Base-by-base conservation (phyloP, 1,139 yeast species). In the Nematodospora anomalae region DNA sequence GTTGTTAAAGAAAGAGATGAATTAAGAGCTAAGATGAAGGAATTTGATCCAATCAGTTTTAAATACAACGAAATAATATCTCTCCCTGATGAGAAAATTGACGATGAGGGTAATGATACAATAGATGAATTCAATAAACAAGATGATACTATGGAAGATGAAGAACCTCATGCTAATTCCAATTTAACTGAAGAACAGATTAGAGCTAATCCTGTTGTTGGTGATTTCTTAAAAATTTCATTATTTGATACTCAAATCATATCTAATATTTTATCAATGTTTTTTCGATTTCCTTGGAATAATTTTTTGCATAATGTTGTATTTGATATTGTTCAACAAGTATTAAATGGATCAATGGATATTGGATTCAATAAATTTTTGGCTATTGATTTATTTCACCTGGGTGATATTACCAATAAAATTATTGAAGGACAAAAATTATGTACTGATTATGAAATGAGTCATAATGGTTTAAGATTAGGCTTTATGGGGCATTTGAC, bases 401-500 rank as follows among this genome's bases (percentile, higher is more conserved):
- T 80, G 47, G 94, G 90, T 28, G 73, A 80, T 34, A 83, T 94
- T 40, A 86, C 92, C 16, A 77, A 80, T 50, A 74, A 83, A 37
- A 89, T 92, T 38, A 78, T 90, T 37, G 79, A 82, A 41, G 97
- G 97, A 6, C 96, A 92, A 58, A 67, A 72, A 46, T 70, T 76
- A 42, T 89, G 96, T 49, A 78, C 79, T 39, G 79, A 79, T 38
- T 85, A 85, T 57, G 85, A 80, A 55, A 65, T 61, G 34, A 66
- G 69, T 37, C 62, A 71, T 41, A 78, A 80, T 38, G 84, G 87
- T 1, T 74, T 87, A 45, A 76, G 97, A 47, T 69, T 90, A 42
- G 99, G 98, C 1, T 94, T 85, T 59, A 94, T 92, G 95, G 99
- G 99, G 20, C 98, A 92, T 61, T 71, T 92, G 55, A 92, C 97